These are phyloP conservation scores for Leccinum fallax DNA, from an alignment of 1,284 basidiomycete species.

Conservation along the genomic window DNA sequence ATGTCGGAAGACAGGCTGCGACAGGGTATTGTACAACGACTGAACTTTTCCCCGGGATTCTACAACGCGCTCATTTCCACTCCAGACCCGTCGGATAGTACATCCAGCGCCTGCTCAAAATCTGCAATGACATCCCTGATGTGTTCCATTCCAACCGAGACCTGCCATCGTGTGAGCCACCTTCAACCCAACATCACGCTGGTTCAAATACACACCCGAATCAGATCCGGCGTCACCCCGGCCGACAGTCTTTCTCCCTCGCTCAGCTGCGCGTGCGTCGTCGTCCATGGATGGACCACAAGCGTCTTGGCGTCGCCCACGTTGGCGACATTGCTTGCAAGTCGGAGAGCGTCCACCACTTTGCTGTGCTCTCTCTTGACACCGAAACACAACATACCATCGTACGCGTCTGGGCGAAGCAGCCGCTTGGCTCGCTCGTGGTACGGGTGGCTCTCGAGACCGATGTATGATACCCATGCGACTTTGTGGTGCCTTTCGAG, in stretches of 20 bases:
- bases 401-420: conserved; percentile 60
- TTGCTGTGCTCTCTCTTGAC: conserved; percentile 52
- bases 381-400: conserved; percentile 84
- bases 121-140: conserved; percentile 87
- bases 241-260: conserved; percentile 67
- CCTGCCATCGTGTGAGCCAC: conserved; percentile 1
- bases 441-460: conserved; percentile 66
- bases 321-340: conserved; percentile 72
- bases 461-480: conserved; percentile 84
- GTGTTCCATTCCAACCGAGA: conserved; percentile 74
- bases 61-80: not conserved
- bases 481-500: conserved; percentile 74
- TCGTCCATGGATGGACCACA: conserved; percentile 82
- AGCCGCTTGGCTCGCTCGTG: conserved; percentile 63
- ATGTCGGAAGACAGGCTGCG: not conserved
- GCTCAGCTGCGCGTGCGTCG: conserved; percentile 82
- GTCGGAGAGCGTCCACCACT: too few species aligned
- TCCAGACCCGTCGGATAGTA: not conserved
- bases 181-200: not conserved
- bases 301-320: conserved; percentile 84
- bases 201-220: conserved; percentile 60
- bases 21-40: not conserved
- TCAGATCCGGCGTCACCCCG: conserved; percentile 83
- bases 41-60: not conserved
- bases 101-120: conserved; percentile 53